phyloP scores from a whole-genome alignment of 1,284 basidiomycete genomes.

The Ganoderma resinaceum region DNA sequence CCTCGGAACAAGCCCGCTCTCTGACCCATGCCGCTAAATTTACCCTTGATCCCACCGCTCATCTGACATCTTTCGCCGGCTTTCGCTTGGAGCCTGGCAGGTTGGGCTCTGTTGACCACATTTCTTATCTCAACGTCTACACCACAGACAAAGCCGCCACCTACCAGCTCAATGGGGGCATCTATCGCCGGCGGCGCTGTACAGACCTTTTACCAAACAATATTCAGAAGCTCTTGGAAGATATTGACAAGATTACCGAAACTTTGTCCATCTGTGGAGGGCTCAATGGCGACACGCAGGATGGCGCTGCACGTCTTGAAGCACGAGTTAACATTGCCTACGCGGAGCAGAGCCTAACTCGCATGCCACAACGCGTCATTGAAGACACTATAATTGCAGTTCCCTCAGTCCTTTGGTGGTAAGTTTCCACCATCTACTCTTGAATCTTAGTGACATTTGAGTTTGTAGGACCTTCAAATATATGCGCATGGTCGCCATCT shows the following conservation, averaged over 20 bases:
- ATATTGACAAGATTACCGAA: not conserved
- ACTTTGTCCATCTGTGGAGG: not conserved
- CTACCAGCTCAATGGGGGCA: not conserved
- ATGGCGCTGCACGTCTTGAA: not conserved
- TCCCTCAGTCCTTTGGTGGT: not conserved
- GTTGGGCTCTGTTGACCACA: not conserved
- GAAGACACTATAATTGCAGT: not conserved
- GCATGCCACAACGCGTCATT: not conserved
- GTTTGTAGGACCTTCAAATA: not conserved
- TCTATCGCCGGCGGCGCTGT: not conserved
- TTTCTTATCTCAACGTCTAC: constrained; percentile 3
- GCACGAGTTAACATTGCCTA: not conserved
- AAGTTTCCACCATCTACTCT: not conserved
- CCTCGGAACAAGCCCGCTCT: not conserved
- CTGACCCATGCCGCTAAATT: not conserved
- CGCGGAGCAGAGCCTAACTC: not conserved
- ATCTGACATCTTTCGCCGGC: not conserved
- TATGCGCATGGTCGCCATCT: not conserved
- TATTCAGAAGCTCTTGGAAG: not conserved
- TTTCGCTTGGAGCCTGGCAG: not conserved
- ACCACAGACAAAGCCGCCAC: not conserved
- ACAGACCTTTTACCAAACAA: not conserved
- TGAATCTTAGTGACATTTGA: not conserved
- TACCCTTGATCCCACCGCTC: not conserved
- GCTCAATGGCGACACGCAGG: not conserved